A percentile compares a stretch with the other conserved stretches of the same genome.
These are phyloP conservation scores for Sclerotinia glacialis DNA, from an alignment of 2,329 filamentous ascomycete genomes.

Conservation along the genomic window DNA sequence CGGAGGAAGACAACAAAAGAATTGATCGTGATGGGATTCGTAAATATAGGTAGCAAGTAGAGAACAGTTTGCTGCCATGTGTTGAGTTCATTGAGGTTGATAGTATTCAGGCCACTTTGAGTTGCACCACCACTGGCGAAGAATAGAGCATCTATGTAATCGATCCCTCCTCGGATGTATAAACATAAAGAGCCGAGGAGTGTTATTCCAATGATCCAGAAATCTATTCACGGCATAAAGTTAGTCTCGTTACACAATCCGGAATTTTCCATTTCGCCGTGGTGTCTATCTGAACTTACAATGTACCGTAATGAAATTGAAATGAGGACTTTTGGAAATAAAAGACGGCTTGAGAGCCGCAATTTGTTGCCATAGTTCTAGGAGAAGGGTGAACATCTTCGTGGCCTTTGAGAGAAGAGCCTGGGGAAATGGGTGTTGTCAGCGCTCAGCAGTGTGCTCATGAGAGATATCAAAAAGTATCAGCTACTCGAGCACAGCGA, in stretches of 20 bases:
- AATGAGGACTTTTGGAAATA: constrained; percentile 59
- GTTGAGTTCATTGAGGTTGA: constrained; percentile 64
- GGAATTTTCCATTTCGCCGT: neutral
- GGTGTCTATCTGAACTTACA: constrained; percentile 52
- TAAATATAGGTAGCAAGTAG: constrained; percentile 67
- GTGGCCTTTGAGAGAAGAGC: neutral
- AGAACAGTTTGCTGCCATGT: constrained; percentile 73
- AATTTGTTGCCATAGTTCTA: constrained; percentile 43
- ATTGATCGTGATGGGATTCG: constrained; percentile 82
- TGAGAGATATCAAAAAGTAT: constrained; percentile 2
- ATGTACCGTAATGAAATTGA: constrained; percentile 80
- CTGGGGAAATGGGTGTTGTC: neutral
- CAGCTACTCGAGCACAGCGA: neutral
- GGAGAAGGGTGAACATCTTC: constrained; percentile 34
- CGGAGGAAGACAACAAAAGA: constrained; percentile 86
- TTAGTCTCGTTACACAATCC: constrained; percentile 3
- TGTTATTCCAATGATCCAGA: constrained; percentile 73
- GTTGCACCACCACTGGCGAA: constrained; percentile 83
- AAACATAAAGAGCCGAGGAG: constrained; percentile 76
- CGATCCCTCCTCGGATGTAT: constrained; percentile 60
- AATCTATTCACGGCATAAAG: constrained; percentile 50
- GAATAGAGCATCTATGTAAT: constrained; percentile 86
- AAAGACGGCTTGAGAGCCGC: constrained; percentile 55
- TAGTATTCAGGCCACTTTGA: constrained; percentile 87
- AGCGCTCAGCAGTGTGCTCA: neutral